These are phyloP conservation scores for Dothistroma septosporum DNA, from an alignment of 2,329 filamentous ascomycete species.

Conservation along the genomic window DNA sequence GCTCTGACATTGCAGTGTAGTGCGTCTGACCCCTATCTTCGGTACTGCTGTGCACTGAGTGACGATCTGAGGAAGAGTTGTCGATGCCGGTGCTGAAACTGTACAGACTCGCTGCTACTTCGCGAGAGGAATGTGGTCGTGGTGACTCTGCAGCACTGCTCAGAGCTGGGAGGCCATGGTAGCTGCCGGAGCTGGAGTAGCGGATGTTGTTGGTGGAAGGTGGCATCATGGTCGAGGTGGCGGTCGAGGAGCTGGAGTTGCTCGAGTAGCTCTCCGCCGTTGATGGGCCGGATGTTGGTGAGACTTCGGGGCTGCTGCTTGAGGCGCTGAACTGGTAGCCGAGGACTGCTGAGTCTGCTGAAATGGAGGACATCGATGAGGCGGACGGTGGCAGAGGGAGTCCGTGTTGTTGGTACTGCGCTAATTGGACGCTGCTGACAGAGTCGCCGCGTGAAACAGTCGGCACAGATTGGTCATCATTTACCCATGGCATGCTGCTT, in stretches of 20 bases:
- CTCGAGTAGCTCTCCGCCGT: constrained; percentile 23
- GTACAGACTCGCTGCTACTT: constrained; percentile 26
- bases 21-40: constrained; percentile 10
- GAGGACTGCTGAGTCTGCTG: constrained; percentile 20
- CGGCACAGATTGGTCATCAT: constrained; percentile 10
- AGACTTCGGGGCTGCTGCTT: constrained; percentile 25
- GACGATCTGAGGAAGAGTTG: constrained; percentile 14
- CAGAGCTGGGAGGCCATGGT: constrained; percentile 13
- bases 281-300: constrained; percentile 20
- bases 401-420: constrained; percentile 3
- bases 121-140: constrained; percentile 16
- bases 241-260: constrained; percentile 18
- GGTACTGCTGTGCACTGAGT: constrained; percentile 4
- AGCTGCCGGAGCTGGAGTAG: constrained; percentile 8
- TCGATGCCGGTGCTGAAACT: constrained; percentile 29
- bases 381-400: constrained; percentile 9
- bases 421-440: constrained; percentile 3
- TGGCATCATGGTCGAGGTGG: constrained; percentile 22
- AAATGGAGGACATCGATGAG: constrained; percentile 11
- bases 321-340: constrained; percentile 30
- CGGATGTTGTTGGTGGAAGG: constrained; percentile 15
- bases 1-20: constrained; percentile 6
- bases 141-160: constrained; percentile 12
- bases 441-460: constrained; percentile 15
- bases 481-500: constrained; percentile 31